Evolutionary conservation across 129 eudicot genomes (phyloP).

Genomic region (Sambucus nigra): DNA sequence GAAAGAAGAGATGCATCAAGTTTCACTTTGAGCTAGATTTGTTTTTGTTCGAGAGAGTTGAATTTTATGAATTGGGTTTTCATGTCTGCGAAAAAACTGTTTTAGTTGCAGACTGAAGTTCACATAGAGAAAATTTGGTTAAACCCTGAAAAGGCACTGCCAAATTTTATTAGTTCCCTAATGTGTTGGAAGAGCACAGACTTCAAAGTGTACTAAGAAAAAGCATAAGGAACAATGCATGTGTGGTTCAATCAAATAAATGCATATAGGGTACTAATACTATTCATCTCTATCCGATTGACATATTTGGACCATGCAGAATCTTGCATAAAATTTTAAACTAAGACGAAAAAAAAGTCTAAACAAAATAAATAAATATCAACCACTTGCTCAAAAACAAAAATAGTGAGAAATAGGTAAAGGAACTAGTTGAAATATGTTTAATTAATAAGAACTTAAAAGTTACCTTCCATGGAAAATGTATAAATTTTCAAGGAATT

Average conservation of each 20-base stretch:
- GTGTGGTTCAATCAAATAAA: conserved; percentile 67
- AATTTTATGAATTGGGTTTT: conserved; percentile 23
- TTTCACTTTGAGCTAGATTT: too few relatives aligned
- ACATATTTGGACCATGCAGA: conserved; percentile 36
- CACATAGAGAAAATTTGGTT: too few relatives aligned
- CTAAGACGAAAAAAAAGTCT: conserved; percentile 17
- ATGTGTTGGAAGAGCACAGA: conserved; percentile 44
- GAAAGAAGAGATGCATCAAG: too few relatives aligned
- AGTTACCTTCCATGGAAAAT: neutral
- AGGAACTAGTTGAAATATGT: neutral
- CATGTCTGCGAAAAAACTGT: conserved; percentile 6
- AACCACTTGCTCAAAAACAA: too few relatives aligned
- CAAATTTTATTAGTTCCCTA: conserved; percentile 24
- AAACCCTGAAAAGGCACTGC: conserved; percentile 5
- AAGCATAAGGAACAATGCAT: conserved; percentile 59
- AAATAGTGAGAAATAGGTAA: neutral
- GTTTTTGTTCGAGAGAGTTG: neutral
- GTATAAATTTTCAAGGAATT: conserved; percentile 5
- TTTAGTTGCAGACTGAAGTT: neutral
- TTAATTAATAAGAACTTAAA: too few relatives aligned
- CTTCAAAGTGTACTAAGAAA: conserved; percentile 35
- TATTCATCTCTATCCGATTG: conserved; percentile 22
- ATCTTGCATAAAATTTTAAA: conserved; percentile 3
- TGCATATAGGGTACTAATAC: conserved; percentile 27
- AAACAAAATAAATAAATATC: conserved; percentile 5